Evolutionary conservation across 202 grass and related monocot genomes (phyloP).

Genomic region (Setaria viridis): DNA sequence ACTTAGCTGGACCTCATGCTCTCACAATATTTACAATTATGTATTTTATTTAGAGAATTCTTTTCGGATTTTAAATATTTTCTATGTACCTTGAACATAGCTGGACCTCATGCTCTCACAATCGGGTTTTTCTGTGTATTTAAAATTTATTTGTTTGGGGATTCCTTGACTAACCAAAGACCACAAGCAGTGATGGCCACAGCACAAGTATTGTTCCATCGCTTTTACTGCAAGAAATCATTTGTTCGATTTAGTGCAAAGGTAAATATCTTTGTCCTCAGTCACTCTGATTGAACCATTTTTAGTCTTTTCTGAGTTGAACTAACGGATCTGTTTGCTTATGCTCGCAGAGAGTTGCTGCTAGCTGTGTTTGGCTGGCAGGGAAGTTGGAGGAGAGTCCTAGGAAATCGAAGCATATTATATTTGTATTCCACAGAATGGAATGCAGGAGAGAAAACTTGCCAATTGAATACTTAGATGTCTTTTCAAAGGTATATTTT

Average conservation of each 20-base stretch:
- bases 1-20: background rate
- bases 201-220: constrained; percentile 88
- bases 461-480: constrained; percentile 72
- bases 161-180: constrained; percentile 61
- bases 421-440: constrained; percentile 91
- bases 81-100: constrained; percentile 10
- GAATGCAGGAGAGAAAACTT: constrained; percentile 85
- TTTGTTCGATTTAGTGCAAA: constrained; percentile 91
- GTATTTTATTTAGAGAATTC: background rate
- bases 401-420: constrained; percentile 75
- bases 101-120: background rate
- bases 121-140: background rate
- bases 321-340: constrained; percentile 32
- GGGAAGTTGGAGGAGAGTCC: constrained; percentile 92
- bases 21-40: background rate
- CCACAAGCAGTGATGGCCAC: constrained; percentile 95
- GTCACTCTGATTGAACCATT: constrained; percentile 19
- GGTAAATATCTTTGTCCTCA: constrained; percentile 47
- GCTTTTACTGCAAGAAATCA: constrained; percentile 94
- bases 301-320: background rate
- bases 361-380: constrained; percentile 92
- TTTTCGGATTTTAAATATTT: background rate
- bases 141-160: constrained; percentile 14
- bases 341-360: constrained; percentile 73
- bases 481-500: constrained; percentile 65